Evolutionary conservation across 164 flowering plant genomes (phyloP), one percentile per base, ranked within the genome.

Genomic region (grape (Vitis vinifera)): DNA sequence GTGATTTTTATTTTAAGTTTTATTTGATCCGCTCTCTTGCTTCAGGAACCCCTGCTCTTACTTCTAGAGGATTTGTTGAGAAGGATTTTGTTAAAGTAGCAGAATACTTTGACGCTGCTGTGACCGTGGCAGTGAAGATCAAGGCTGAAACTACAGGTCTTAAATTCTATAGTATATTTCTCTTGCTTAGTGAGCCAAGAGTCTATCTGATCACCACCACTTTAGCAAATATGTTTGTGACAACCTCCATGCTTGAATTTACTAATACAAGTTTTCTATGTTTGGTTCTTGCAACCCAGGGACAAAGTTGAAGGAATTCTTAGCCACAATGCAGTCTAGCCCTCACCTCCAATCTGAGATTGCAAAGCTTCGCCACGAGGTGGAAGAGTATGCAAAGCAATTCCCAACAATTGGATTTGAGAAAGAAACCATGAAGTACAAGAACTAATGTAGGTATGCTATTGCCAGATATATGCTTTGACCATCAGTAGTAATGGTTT

Each of bases 1-100:
- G 58, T 60, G 13, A 56, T 44, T 37, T 6, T 51, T 31, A 27
- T n/a, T 50, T 23, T 63, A 14, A 11, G n/a, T 4, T 55, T 12
- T 65, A 23, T 29, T 27, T 69, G 61, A 61, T 62, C 48, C 49
- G 51, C 55, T 44, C 17, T 73, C 15, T 71, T 71, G 57, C 37
- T 75, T 62, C 87, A 95, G 99, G 99, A 71, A 91, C 99, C 68
- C 99, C 99, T 1, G 99, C 99, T 70, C 93, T 95, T 71, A 95
- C 98, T 27, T 93, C 99, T 14, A 88, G 99, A 76, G 98, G 99
- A 69, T 95, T 95, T 69, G 62, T 86, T 16, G 98, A 95, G 78
- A 94, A 91, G 75, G 99, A 95, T 78, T 95, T 95, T 75, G 97
- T 68, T 0, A 90, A 90, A 82, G 99, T 95, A 63, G 99, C 97